Base-by-base conservation (phyloP, 352 stramenopile genomes). In the Phytophthora aleatoria region DNA sequence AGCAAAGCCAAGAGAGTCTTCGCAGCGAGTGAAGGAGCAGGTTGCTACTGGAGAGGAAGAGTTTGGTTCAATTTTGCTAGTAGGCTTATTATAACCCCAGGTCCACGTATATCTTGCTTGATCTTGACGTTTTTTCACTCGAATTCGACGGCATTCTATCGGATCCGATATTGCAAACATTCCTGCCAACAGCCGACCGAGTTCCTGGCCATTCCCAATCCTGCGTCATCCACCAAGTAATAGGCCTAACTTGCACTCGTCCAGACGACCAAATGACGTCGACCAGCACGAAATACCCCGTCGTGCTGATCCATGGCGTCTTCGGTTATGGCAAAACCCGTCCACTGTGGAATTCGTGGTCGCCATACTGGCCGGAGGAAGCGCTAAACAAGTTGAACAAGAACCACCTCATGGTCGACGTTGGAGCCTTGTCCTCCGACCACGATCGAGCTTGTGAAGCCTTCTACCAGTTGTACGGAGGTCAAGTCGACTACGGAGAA, bases 261-360 rank as follows among this genome's bases (percentile, higher is more conserved):
- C 20, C 20, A 20, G 20, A n/a, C 20, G 20, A 20, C 47, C 16
- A 30, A 3, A 71, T 69, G 54, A 3, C 13, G 12, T 38, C 27
- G 3, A 81, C 64, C 38, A 57, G 31, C 16, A 89, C 78, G n/a
- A 77, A 65, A 55, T 70, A 63, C 36, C 80, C 83, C 0, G 81
- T 88, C 10, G 79, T 90, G 31, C 57, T 92, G 36, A 79, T 92
- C 39, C 81, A 92, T 53, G 77, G 81, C 16, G 69, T 85, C 38
- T 84, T 90, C 50, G 83, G 81, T 2, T 88, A 87, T 57, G 79
- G 83, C 9, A 64, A 41, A 28, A 53, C 27, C n/a, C 62, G 64
- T 15, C 83, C 83, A 15, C 28, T 87, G 2, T 89, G 76, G 76
- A 81, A 78, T 60, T 47, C 12, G 9, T 76, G 68, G 66, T 55